phyloP scores from a whole-genome alignment of 257 asterid species.

The Ilex aquifolium region DNA sequence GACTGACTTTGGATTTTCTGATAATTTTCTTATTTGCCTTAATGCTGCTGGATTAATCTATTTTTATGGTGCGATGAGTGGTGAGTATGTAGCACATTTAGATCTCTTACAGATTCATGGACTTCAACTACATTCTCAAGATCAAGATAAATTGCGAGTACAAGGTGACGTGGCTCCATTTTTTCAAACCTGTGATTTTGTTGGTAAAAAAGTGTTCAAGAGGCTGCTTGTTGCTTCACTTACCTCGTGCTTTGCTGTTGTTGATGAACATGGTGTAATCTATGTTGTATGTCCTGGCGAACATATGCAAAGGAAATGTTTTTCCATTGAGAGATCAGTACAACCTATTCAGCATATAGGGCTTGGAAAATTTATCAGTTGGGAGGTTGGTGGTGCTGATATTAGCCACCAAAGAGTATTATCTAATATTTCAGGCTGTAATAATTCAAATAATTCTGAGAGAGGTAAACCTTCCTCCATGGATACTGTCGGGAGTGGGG shows the following conservation, averaged over 20 bases:
- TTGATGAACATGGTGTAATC: slow-evolving; percentile 71
- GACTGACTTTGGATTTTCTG: slow-evolving; percentile 73
- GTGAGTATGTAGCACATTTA: slow-evolving; percentile 49
- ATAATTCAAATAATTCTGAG: slow-evolving; percentile 14
- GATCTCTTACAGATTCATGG: slow-evolving; percentile 38
- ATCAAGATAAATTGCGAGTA: slow-evolving; percentile 3
- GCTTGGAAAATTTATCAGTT: slow-evolving; percentile 51
- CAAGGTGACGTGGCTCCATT: neutral
- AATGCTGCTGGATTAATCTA: slow-evolving; percentile 60
- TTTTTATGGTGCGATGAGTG: slow-evolving; percentile 56
- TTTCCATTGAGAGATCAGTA: slow-evolving; percentile 28
- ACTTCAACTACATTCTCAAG: slow-evolving; percentile 27
- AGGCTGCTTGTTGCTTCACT: slow-evolving; percentile 55
- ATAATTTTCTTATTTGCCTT: slow-evolving; percentile 66
- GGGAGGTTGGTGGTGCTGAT: slow-evolving; percentile 74
- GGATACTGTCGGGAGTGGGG: slow-evolving; percentile 20
- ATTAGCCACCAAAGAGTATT: slow-evolving; percentile 67
- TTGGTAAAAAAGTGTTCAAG: slow-evolving; percentile 52
- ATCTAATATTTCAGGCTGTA: slow-evolving; percentile 23
- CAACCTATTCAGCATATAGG: slow-evolving; percentile 34
- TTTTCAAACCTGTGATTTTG: slow-evolving; percentile 23
- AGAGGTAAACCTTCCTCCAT: slow-evolving; percentile 19
- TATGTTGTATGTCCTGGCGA: slow-evolving; percentile 40
- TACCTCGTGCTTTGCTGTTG: slow-evolving; percentile 63
- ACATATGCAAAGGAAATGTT: slow-evolving; percentile 31